Conservation (phyloP, 352 stramenopile genomes). For the Pythium periplocum region DNA sequence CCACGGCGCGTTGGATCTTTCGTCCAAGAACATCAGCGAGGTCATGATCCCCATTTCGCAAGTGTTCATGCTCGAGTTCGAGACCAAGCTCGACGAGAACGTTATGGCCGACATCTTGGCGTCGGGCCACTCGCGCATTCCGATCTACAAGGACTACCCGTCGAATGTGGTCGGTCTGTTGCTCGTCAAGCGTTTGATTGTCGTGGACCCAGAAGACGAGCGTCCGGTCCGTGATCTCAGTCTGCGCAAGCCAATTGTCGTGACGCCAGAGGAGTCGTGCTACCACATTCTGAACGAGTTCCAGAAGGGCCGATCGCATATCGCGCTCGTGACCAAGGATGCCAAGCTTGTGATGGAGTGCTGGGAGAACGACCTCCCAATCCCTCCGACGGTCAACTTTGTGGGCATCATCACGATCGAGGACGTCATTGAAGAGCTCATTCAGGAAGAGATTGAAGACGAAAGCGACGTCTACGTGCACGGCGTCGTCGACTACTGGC, state of each 20-base stretch:
- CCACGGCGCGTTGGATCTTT: conserved; percentile 87
- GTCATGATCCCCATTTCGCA: conserved; percentile 87
- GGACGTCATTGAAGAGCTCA: conserved; percentile 89
- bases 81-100: conserved; percentile 68
- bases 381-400: conserved; percentile 45
- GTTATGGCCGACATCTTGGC: conserved; percentile 80
- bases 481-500: conserved; percentile 52
- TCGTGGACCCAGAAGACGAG: conserved; percentile 78
- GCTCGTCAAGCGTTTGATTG: conserved; percentile 87
- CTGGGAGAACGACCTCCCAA: conserved; percentile 39
- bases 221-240: conserved; percentile 53
- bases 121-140: conserved; percentile 85
- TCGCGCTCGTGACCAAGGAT: conserved; percentile 74
- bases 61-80: conserved; percentile 85
- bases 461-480: conserved; percentile 74
- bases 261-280: conserved; percentile 74
- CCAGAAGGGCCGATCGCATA: conserved; percentile 82
- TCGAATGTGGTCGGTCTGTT: conserved; percentile 81
- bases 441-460: conserved; percentile 89
- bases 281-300: conserved; percentile 90
- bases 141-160: conserved; percentile 74
- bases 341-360: conserved; percentile 41
- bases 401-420: conserved; percentile 89
- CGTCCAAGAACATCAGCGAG: conserved; percentile 77
- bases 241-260: conserved; percentile 75